Base-by-base conservation (phyloP, 805 yeast species). In the Zygoascus flipseniorum region DNA sequence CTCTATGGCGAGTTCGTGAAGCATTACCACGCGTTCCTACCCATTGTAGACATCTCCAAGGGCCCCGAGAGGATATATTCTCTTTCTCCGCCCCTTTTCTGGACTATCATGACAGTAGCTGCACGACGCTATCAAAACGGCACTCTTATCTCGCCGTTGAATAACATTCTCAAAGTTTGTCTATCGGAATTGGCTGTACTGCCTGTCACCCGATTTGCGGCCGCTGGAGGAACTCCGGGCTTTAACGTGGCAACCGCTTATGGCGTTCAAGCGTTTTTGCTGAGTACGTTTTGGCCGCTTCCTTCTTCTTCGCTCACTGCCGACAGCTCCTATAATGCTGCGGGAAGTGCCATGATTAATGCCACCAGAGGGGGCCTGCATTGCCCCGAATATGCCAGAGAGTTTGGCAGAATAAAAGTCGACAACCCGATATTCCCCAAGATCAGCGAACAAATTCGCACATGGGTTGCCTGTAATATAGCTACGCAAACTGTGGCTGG, bases 271-370 rank as follows among this genome's bases (percentile, higher is more conserved):
- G 97, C 97, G 0, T 85, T 92, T 58, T 70, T 92, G 28, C 72
- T 92, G 1, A 89, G 86, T 68, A 85, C 97, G 0, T 81, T 85
- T 66, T 92, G 98, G 99, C 98, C 98, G 0, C 97, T 97, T 2
- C 76, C 90, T 41, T 88, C 97, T 0, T 89, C 98, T 0, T 89
- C 97, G 0, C 75, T 93, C 47, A 86, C 95, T 68, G 96, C 98
- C 0, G 98, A 93, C 65, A 85, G 96, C 8, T 85, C 96, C 3
- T 92, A 97, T 96, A 88, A 86, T 65, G 88, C 97, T 1, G 84
- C 89, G 20, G 98, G 97, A 0, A 83, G 88, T 47, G 98, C 98
- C 4, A 75, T 89, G 61, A 88, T 87, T 68, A 96, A 89, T 64
- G 98, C 97, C 0, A 85, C 90, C 35, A 73, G 97, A 52, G 86